A percentile compares a stretch with the other conserved stretches of the same genome.
phyloP scores from a whole-genome alignment of 306 rosid species.

The Lupinus albus region DNA sequence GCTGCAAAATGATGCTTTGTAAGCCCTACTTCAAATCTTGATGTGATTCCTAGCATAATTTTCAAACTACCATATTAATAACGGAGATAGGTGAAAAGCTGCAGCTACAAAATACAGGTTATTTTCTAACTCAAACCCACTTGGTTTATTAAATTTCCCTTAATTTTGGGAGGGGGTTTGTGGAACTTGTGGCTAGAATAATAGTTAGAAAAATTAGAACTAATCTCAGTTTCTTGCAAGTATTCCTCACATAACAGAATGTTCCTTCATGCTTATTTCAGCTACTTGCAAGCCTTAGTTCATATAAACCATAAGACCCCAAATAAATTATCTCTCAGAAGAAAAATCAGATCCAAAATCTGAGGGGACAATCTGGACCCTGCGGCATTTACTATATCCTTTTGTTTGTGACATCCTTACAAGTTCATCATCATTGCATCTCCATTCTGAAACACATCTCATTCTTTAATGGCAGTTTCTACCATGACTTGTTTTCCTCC shows the following conservation, averaged over 20 bases:
- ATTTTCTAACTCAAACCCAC: conserved; percentile 28
- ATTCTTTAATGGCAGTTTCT: conserved; percentile 21
- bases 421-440: conserved; percentile 34
- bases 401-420: conserved; percentile 24
- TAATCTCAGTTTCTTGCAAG: neutral
- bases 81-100: conserved; percentile 50
- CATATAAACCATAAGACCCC: neutral
- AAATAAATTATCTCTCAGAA: conserved; percentile 5
- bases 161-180: neutral
- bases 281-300: conserved; percentile 3
- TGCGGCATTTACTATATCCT: conserved; percentile 18
- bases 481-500: neutral
- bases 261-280: conserved; percentile 1
- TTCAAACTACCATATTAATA: conserved; percentile 5
- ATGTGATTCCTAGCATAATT: neutral
- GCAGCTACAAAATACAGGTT: conserved; percentile 52
- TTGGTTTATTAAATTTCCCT: neutral
- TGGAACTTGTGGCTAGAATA: neutral
- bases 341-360: conserved; percentile 24
- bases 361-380: conserved; percentile 9
- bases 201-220: neutral
- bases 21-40: conserved; percentile 21
- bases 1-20: conserved; percentile 6
- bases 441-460: conserved; percentile 10
- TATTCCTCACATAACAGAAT: conserved; percentile 39